Evolutionary conservation across 2,329 filamentous ascomycete genomes (phyloP).

Genomic region (Xylariaceae sp.): DNA sequence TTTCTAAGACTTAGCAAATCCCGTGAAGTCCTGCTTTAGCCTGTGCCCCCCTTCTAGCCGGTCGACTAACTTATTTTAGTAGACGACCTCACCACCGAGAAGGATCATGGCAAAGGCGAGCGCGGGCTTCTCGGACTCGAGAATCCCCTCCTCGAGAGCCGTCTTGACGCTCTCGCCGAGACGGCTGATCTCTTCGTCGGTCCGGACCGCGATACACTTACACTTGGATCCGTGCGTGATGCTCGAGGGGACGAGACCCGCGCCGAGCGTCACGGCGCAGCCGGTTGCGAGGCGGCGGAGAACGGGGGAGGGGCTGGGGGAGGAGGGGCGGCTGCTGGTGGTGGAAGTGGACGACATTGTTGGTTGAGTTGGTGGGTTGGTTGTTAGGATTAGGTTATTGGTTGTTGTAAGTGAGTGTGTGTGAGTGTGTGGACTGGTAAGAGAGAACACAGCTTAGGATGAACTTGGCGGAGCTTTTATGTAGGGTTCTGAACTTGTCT

Average conservation of each 20-base stretch:
- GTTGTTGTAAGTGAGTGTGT: too few species aligned
- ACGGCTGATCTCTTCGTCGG: slow-evolving; percentile 13
- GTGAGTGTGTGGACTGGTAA: too few species aligned
- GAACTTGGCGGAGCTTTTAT: too few species aligned
- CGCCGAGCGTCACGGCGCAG: slow-evolving; percentile 23
- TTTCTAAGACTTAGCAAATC: too few species aligned
- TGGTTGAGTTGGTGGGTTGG: not conserved
- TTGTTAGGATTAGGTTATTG: too few species aligned
- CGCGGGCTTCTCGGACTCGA: slow-evolving; percentile 32
- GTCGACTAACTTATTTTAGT: not conserved
- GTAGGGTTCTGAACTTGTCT: too few species aligned
- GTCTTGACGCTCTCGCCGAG: slow-evolving; percentile 7
- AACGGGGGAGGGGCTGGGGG: slow-evolving; percentile 7
- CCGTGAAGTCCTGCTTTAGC: too few species aligned
- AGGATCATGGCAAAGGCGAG: slow-evolving; percentile 30
- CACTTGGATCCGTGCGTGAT: slow-evolving; percentile 22
- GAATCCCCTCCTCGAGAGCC: slow-evolving; percentile 23
- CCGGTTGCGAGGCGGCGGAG: slow-evolving; percentile 29
- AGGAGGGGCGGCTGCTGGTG: not conserved
- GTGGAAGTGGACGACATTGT: not conserved
- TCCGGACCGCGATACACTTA: slow-evolving; percentile 24
- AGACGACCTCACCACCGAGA: slow-evolving; percentile 27
- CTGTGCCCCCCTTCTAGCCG: too few species aligned
- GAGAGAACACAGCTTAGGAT: too few species aligned
- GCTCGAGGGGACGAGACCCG: slow-evolving; percentile 10